phyloP scores from a whole-genome alignment of 768 basidiomycete species.

The Phlebiopsis gigantea region DNA sequence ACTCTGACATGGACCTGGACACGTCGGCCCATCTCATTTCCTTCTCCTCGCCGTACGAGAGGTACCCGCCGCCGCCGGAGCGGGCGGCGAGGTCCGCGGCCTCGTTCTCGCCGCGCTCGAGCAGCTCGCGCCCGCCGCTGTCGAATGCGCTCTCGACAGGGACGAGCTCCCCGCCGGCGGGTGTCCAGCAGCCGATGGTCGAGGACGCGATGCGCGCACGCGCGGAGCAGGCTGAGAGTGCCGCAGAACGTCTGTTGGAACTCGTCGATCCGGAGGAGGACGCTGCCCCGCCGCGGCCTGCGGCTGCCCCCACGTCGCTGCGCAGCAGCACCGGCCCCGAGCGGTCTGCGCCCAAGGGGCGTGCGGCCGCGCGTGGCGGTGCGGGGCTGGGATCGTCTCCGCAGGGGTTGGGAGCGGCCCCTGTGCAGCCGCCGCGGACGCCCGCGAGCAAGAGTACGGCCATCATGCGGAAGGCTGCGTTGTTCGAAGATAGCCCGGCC shows the following conservation, averaged over 20 bases:
- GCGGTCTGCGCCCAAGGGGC: conserved; percentile 15
- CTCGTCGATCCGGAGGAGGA: conserved; percentile 78
- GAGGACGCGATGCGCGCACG: conserved; percentile 85
- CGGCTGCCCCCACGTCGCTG: conserved; percentile 38
- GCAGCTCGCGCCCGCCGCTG: conserved; percentile 33
- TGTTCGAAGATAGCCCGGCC: conserved; percentile 79
- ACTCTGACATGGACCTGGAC: conserved; percentile 48
- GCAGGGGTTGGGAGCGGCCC: neutral
- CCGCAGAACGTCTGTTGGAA: conserved; percentile 83
- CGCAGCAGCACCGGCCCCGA: conserved; percentile 8
- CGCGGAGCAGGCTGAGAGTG: conserved; percentile 91
- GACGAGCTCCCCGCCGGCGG: conserved; percentile 29
- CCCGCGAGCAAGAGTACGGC: conserved; percentile 52
- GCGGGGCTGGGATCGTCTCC: conserved; percentile 19
- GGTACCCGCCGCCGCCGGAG: conserved; percentile 30
- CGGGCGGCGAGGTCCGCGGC: conserved; percentile 28
- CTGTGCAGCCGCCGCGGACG: conserved; percentile 45
- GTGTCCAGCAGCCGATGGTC: conserved; percentile 46
- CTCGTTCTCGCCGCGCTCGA: conserved; percentile 53
- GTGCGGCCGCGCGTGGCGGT: conserved; percentile 18
- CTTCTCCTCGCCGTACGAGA: conserved; percentile 64
- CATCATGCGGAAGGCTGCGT: conserved; percentile 68
- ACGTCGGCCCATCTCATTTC: conserved; percentile 59
- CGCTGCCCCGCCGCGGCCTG: conserved; percentile 8
- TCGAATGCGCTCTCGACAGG: conserved; percentile 62